Evolutionary conservation across 495 filamentous ascomycete species (phyloP), one percentile per base, ranked within the genome.

Genomic region (Xylaria sp.): DNA sequence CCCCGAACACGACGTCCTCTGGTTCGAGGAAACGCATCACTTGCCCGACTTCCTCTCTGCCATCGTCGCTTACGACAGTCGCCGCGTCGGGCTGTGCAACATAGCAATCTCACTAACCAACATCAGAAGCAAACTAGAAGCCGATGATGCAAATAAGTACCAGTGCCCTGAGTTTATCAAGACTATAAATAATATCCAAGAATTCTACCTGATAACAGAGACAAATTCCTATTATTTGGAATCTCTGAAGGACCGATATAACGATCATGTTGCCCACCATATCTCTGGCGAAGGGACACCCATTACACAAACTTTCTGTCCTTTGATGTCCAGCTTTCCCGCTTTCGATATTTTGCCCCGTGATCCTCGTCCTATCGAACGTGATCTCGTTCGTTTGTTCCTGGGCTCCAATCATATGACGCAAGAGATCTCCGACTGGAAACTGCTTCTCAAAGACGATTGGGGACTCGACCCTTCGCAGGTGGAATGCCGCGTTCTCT

Each of bases 1-100:
- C 43, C 70, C 70, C 21, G 70, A 72, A 65, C 33, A 72, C 21
- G 65, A 72, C 41, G 37, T 72, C 41, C 70, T 72, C 40, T 57
- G 41, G 35, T 67, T 72, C 33, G 17, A 40, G 37, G 26, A 64
- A 0, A 14, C 11, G n/a, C 14, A 31, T 24, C 11, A 50, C 12
- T 14, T 64, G 24, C 12, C 29, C 24, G 61, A 64, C 40, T 64
- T 64, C 41, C 0, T 64, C 11, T 64, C 41, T 24, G 21, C 40
- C 24, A 7, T 64, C 61, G 14, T 21, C 57, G 3, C 4, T 17
- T 12, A 40, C 33, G 57, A 61, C 33, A 40, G 19, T 40, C 31
- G 57, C 12, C 57, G 57, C 15, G 24, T 61, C 57, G 57, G 57
- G 31, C 33, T 61, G 11, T 40, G 57, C 33, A 40, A 40, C 21